Conservation (phyloP, 2,329 filamentous ascomycete species). For the Fusarium albosuccineum region DNA sequence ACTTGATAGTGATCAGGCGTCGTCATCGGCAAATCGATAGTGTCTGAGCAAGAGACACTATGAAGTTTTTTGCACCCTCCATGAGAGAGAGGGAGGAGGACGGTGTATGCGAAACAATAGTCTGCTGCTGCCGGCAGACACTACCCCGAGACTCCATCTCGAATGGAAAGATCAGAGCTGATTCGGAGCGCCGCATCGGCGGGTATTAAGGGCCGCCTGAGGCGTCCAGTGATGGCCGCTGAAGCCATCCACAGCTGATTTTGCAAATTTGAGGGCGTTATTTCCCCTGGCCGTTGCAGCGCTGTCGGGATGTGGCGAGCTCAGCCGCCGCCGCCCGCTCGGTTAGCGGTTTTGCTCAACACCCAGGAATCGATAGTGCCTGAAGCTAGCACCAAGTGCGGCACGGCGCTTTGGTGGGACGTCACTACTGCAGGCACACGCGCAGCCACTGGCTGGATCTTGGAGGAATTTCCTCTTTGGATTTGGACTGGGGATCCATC, state of each 20-base stretch:
- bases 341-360: constrained; percentile 13
- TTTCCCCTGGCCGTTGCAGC: constrained; percentile 8
- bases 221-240: constrained; percentile 28
- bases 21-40: constrained; percentile 16
- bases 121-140: constrained; percentile 6
- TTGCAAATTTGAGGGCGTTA: constrained; percentile 18
- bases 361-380: constrained; percentile 40
- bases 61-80: constrained; percentile 3
- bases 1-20: constrained; percentile 23
- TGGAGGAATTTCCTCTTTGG: constrained; percentile 18
- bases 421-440: constrained; percentile 37
- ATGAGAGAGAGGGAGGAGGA: neutral
- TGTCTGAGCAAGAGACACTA: constrained; percentile 15
- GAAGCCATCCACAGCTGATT: constrained; percentile 11
- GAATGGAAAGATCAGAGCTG: constrained; percentile 1
- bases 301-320: constrained; percentile 26
- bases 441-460: constrained; percentile 26
- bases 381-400: constrained; percentile 31
- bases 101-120: constrained; percentile 22
- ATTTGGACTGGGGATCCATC: constrained; percentile 7
- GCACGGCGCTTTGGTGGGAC: constrained; percentile 11
- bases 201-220: constrained; percentile 16
- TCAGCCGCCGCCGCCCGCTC: constrained; percentile 13
- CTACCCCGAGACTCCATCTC: constrained; percentile 2
- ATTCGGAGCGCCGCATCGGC: constrained; percentile 5